Evolutionary conservation across 164 flowering plant genomes (phyloP).

Genomic region (Amborella trichopoda): DNA sequence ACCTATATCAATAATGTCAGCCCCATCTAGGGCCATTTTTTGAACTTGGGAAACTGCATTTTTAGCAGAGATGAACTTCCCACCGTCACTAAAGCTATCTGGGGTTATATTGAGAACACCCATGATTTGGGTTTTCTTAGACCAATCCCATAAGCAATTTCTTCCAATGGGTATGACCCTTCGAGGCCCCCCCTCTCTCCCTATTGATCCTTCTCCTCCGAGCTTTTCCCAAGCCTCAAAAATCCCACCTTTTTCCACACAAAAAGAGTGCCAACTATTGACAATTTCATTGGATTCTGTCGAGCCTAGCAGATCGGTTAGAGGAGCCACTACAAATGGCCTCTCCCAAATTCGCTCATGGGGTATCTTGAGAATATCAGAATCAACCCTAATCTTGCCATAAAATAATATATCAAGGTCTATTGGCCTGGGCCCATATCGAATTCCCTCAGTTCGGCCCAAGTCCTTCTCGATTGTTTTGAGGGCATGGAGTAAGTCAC

Average conservation of each 20-base stretch:
- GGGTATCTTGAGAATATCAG: constrained; percentile 67
- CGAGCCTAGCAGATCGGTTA: constrained; percentile 72
- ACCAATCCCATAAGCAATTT: constrained; percentile 76
- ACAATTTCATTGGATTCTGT: constrained; percentile 43
- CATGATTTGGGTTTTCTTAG: constrained; percentile 67
- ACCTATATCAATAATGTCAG: constrained; percentile 86
- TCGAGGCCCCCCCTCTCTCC: constrained; percentile 60
- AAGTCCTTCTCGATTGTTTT: constrained; percentile 77
- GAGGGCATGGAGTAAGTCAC: constrained; percentile 50
- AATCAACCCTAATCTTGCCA: constrained; percentile 50
- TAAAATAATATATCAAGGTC: constrained; percentile 88
- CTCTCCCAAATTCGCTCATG: constrained; percentile 95
- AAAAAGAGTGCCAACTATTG: constrained; percentile 71
- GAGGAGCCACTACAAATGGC: constrained; percentile 89
- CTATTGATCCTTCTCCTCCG: constrained; percentile 69
- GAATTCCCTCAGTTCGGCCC: constrained; percentile 74
- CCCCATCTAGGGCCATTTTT: constrained; percentile 67
- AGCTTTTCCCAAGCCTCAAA: constrained; percentile 66
- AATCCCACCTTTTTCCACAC: constrained; percentile 37
- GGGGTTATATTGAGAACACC: constrained; percentile 84
- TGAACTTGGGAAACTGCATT: constrained; percentile 64
- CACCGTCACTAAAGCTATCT: constrained; percentile 96
- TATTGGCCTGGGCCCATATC: constrained; percentile 94
- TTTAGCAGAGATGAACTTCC: constrained; percentile 52
- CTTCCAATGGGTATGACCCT: constrained; percentile 71